Conservation (phyloP, 2,329 filamentous ascomycete species). For the Graphilbum sp. region DNA sequence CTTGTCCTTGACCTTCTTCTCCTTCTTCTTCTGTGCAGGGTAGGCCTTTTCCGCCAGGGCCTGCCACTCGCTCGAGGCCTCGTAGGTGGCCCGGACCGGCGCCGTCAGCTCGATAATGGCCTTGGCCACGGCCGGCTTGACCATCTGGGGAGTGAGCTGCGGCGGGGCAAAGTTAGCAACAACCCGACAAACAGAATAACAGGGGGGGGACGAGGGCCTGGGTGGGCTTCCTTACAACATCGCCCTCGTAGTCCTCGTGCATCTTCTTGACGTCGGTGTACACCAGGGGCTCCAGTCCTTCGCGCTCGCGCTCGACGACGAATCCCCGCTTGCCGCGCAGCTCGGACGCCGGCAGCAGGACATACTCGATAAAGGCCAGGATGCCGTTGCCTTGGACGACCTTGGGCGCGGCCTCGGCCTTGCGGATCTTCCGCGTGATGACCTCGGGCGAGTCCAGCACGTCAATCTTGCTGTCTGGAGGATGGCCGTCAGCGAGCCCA, state of each 20-base stretch:
- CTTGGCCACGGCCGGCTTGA: constrained; percentile 70
- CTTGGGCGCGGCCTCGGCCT: constrained; percentile 63
- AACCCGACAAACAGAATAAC: background rate
- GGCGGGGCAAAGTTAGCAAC: constrained; percentile 20
- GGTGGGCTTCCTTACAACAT: too few relatives aligned
- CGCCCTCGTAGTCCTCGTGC: constrained; percentile 63
- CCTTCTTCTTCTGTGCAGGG: constrained; percentile 49
- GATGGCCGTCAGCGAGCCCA: too few relatives aligned
- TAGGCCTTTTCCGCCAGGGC: constrained; percentile 64
- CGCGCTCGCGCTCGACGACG: constrained; percentile 46
- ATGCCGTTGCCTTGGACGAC: constrained; percentile 75
- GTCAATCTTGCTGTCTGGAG: constrained; percentile 73
- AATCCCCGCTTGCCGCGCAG: constrained; percentile 49
- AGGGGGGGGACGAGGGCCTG: constrained; percentile 22
- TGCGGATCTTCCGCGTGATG: constrained; percentile 70
- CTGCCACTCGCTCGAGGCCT: constrained; percentile 64
- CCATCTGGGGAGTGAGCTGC: constrained; percentile 61
- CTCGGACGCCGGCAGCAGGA: constrained; percentile 63
- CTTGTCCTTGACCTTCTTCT: constrained; percentile 22
- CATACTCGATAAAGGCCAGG: constrained; percentile 71
- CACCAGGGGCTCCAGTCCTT: constrained; percentile 53
- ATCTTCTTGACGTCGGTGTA: constrained; percentile 65
- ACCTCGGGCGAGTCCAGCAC: constrained; percentile 64
- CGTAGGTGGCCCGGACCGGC: constrained; percentile 62
- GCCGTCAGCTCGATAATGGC: constrained; percentile 58